Conservation (phyloP, 2,329 filamentous ascomycete genomes). For the Sporothrix pallida region DNA sequence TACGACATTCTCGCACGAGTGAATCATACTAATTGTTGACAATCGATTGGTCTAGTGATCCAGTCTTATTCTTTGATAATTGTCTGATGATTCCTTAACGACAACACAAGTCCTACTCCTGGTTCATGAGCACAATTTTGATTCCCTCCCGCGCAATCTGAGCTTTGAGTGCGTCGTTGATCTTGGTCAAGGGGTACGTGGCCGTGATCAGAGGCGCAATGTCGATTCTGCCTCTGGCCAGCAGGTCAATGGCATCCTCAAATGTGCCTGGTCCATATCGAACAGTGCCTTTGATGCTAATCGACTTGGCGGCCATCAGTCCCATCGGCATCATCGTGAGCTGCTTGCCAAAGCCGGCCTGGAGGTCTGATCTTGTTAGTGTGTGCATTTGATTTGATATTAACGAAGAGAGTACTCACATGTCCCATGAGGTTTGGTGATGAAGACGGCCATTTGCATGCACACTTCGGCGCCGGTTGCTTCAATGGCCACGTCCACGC, state of each 20-base stretch:
- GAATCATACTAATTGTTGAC: no score
- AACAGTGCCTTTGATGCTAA: neutral
- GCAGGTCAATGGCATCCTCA: neutral
- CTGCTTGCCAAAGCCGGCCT: neutral
- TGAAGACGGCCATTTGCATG: neutral
- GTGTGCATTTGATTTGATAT: neutral
- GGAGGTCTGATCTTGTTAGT: neutral
- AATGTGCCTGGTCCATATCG: neutral
- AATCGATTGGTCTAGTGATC: no score
- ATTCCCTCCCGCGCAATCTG: neutral
- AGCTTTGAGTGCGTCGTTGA: neutral
- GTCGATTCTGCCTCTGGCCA: neutral
- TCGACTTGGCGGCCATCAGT: neutral
- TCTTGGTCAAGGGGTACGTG: neutral
- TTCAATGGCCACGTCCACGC: neutral
- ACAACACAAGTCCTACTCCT: neutral
- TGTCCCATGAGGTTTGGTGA: neutral
- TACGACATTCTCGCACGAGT: no score
- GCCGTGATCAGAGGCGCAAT: slow-evolving; percentile 6
- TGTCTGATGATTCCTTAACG: no score
- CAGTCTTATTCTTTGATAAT: no score
- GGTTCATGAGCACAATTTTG: neutral
- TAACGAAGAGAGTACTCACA: neutral
- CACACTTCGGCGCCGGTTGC: neutral
- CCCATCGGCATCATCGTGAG: neutral